Evolutionary conservation across 257 asterid species (phyloP).

Genomic region (Ajuga chamaepitys): DNA sequence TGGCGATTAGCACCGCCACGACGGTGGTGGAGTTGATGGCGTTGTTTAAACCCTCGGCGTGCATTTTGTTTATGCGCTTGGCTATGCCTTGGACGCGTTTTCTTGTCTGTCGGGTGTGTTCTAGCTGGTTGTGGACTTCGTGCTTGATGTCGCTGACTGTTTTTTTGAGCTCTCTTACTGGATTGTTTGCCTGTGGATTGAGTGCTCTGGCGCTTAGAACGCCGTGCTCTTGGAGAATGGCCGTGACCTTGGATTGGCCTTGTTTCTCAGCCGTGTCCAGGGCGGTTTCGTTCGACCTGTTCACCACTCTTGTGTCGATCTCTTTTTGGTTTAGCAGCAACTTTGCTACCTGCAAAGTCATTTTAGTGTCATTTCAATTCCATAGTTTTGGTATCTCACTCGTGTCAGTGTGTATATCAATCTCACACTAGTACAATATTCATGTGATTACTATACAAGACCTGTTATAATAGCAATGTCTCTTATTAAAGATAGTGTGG

Average conservation of each 20-base stretch:
- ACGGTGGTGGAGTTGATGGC: slow-evolving; percentile 53
- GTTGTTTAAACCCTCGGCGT: slow-evolving; percentile 45
- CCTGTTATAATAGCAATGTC: no score
- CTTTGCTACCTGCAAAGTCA: slow-evolving; percentile 25
- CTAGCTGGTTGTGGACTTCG: slow-evolving; percentile 48
- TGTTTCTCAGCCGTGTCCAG: slow-evolving; percentile 37
- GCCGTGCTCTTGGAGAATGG: slow-evolving; percentile 30
- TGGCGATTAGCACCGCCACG: slow-evolving; percentile 50
- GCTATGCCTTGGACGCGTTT: slow-evolving; percentile 47
- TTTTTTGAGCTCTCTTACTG: slow-evolving; percentile 35
- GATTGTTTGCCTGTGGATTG: slow-evolving; percentile 24
- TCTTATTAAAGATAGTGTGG: no score
- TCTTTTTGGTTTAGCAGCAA: slow-evolving; percentile 17
- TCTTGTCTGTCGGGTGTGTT: slow-evolving; percentile 47
- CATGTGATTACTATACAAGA: no score
- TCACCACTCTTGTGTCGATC: slow-evolving; percentile 22
- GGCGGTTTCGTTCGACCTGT: slow-evolving; percentile 38
- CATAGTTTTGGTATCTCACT: no score
- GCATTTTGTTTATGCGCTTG: slow-evolving; percentile 50
- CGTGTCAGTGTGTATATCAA: no score
- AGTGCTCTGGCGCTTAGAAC: slow-evolving; percentile 28
- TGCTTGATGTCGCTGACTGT: slow-evolving; percentile 55
- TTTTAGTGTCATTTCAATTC: no score
- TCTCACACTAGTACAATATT: no score
- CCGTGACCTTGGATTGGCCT: slow-evolving; percentile 18